These are phyloP conservation scores for Yamadazyma takamatsuzukensis DNA, from an alignment of 805 yeast species.

Conservation along the genomic window DNA sequence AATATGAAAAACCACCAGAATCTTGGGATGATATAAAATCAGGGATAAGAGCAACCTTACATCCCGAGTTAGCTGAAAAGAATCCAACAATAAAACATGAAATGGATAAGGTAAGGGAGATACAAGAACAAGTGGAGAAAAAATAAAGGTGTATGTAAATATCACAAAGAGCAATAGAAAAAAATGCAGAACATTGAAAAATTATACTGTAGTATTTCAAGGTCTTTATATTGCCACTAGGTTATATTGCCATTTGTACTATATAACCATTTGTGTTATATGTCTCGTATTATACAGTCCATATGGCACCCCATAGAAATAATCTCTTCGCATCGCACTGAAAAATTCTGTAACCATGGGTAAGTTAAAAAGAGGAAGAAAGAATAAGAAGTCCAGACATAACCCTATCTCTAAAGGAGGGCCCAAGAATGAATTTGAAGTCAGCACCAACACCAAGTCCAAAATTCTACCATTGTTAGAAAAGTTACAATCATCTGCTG, in stretches of 20 bases:
- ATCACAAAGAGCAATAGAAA: no score
- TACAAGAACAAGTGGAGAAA: no score
- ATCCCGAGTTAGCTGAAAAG: conserved; percentile 20
- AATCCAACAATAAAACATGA: conserved; percentile 6
- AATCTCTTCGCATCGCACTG: conserved; percentile 5
- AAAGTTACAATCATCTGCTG: conserved; percentile 56
- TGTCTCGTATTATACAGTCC: no score
- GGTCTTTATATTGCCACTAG: no score
- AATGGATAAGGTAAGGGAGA: no score
- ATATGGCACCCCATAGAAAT: not conserved
- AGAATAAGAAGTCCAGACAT: conserved; percentile 30
- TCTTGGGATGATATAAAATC: conserved; percentile 38
- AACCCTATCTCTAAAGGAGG: conserved; percentile 29
- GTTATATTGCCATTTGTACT: no score
- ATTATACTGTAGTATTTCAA: no score
- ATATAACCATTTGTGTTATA: no score
- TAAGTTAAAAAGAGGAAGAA: conserved; percentile 62
- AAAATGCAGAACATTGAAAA: no score
- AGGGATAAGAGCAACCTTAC: conserved; percentile 26
- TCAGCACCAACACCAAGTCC: conserved; percentile 38
- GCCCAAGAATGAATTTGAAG: conserved; percentile 9
- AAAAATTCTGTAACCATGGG: conserved; percentile 48
- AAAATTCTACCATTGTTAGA: conserved; percentile 67
- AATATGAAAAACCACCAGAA: conserved; percentile 29
- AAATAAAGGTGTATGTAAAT: no score